Conservation (phyloP, 1,139 yeast species). For the Sugiyamaella castrensis region DNA sequence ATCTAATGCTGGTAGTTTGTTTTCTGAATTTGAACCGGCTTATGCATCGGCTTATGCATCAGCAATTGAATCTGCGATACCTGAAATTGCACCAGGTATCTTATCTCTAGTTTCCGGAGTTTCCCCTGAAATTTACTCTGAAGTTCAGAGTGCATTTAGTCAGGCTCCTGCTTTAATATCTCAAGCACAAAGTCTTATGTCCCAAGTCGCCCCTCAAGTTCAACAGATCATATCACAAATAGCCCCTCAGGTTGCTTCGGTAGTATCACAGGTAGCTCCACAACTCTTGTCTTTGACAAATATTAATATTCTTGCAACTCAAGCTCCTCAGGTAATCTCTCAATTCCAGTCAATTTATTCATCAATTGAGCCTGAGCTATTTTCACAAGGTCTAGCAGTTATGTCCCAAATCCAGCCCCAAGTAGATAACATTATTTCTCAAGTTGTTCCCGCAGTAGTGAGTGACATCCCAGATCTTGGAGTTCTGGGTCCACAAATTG, state of each 20-base stretch:
- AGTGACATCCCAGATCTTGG: too few relatives aligned
- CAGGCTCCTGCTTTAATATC: not conserved
- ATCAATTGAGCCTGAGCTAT: too few relatives aligned
- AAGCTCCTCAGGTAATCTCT: too few relatives aligned
- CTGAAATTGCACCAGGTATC: not conserved
- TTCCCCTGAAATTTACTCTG: not conserved
- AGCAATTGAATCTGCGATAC: not conserved
- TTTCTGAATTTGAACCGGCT: too few relatives aligned
- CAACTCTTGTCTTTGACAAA: too few relatives aligned
- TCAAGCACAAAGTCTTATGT: constrained; percentile 6
- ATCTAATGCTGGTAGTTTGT: not conserved
- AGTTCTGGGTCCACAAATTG: too few relatives aligned
- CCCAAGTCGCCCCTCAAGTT: constrained; percentile 5
- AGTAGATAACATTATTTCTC: too few relatives aligned
- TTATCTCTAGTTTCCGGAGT: not conserved
- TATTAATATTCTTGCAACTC: too few relatives aligned
- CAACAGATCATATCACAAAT: constrained; percentile 4
- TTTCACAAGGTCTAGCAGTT: too few relatives aligned
- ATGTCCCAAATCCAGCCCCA: too few relatives aligned
- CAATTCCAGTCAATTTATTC: too few relatives aligned
- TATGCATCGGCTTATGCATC: not conserved
- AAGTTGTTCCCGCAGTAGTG: too few relatives aligned
- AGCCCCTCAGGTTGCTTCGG: constrained; percentile 1
- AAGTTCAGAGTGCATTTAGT: not conserved
- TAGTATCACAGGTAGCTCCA: constrained; percentile 1